Conservation (phyloP, 805 yeast genomes). For the Metschnikowia arizonensis region DNA sequence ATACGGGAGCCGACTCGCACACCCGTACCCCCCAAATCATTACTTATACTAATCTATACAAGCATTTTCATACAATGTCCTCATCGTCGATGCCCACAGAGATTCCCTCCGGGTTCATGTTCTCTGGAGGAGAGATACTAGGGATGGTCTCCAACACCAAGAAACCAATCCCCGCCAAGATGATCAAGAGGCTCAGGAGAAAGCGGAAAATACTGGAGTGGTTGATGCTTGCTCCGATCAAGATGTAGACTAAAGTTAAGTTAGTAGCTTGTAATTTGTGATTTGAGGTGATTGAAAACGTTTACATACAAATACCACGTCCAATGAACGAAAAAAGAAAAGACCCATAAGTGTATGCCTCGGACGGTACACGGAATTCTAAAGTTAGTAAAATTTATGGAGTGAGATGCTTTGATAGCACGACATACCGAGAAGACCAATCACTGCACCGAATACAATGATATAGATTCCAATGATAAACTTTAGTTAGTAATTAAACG, state of each 20-base stretch:
- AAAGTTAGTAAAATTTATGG: constrained; percentile 16
- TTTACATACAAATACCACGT: constrained; percentile 59
- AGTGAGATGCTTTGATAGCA: too few relatives aligned
- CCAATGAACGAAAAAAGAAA: constrained; percentile 71
- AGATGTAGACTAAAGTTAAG: constrained; percentile 34
- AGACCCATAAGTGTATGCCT: constrained; percentile 61
- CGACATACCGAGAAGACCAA: constrained; percentile 47
- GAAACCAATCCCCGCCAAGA: constrained; percentile 56
- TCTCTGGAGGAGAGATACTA: constrained; percentile 73
- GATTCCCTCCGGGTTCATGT: constrained; percentile 56
- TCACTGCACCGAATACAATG: constrained; percentile 49
- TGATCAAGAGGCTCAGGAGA: constrained; percentile 55
- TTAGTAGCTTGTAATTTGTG: too few relatives aligned
- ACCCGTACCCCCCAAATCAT: not conserved
- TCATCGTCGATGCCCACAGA: constrained; percentile 38
- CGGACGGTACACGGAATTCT: constrained; percentile 54
- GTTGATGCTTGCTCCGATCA: constrained; percentile 35
- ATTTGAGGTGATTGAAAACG: too few relatives aligned
- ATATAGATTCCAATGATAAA: constrained; percentile 60
- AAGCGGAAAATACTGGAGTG: constrained; percentile 55
- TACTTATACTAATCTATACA: too few relatives aligned
- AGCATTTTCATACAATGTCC: constrained; percentile 28
- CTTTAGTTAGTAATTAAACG: constrained; percentile 26
- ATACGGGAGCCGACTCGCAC: not conserved
- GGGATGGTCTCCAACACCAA: constrained; percentile 66